Percentiles rank a stretch among this genome's conserved stretches.
Conservation (phyloP, 768 basidiomycete genomes). For the Pleurotus tuber-regium region DNA sequence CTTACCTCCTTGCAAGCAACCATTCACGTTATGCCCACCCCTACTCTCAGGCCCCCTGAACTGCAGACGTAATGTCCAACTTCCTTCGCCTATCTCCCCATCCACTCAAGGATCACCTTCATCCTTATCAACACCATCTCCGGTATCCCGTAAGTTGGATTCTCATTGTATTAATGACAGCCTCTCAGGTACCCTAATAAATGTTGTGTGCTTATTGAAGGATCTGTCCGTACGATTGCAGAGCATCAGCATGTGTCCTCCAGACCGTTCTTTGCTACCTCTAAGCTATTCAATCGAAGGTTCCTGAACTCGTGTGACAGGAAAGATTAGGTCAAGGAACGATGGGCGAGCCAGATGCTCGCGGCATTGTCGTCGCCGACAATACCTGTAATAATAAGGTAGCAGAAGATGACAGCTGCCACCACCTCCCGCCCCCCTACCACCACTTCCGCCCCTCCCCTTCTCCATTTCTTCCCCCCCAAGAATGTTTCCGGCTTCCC, state of each 20-base stretch:
- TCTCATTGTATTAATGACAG: constrained; percentile 2
- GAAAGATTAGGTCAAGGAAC: constrained; percentile 46
- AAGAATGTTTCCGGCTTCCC: constrained; percentile 81
- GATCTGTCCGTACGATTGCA: constrained; percentile 84
- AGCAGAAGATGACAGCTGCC: constrained; percentile 1
- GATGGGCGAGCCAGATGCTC: constrained; percentile 37
- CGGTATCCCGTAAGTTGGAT: constrained; percentile 15
- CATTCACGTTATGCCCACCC: constrained; percentile 20
- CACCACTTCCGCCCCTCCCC: constrained; percentile 45
- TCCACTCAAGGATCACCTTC: constrained; percentile 34
- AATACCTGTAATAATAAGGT: no score
- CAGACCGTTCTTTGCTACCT: constrained; percentile 89
- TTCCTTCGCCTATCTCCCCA: constrained; percentile 56
- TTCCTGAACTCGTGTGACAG: constrained; percentile 58
- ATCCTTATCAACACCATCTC: constrained; percentile 24
- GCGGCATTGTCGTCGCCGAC: constrained; percentile 36
- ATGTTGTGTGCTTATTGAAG: constrained; percentile 58
- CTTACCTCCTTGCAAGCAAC: constrained; percentile 30
- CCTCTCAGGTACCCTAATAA: constrained; percentile 22
- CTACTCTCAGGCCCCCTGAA: constrained; percentile 3
- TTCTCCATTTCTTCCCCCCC: constrained; percentile 86
- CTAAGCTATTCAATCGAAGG: constrained; percentile 69
- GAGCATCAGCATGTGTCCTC: constrained; percentile 77
- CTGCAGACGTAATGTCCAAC: constrained; percentile 34
- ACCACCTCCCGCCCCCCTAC: constrained; percentile 15